phyloP scores from a whole-genome alignment of 257 asterid species.

The Striga asiatica region DNA sequence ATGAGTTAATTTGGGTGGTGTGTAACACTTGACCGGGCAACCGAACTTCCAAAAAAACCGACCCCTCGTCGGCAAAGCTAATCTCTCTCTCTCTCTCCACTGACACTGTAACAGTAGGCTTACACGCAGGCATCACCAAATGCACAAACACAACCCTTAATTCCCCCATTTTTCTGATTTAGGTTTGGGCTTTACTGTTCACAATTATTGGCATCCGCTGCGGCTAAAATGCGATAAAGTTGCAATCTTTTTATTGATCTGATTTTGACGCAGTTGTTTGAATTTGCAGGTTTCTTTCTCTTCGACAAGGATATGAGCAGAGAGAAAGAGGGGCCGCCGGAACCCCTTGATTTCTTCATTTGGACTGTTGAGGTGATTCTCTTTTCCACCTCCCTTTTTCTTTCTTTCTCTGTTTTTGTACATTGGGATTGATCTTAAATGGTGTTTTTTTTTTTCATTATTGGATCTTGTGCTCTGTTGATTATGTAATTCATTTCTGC shows the following conservation, averaged over 20 bases:
- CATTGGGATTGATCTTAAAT: too few relatives aligned
- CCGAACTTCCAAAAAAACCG: too few relatives aligned
- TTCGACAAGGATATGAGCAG: background rate
- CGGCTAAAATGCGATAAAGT: too few relatives aligned
- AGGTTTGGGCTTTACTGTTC: background rate
- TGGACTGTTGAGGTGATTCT: background rate
- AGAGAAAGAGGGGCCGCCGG: background rate
- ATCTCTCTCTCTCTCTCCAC: background rate
- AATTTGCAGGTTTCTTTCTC: background rate
- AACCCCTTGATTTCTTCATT: constrained; percentile 1
- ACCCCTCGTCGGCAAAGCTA: too few relatives aligned
- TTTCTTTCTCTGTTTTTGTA: background rate
- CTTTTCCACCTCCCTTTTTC: background rate
- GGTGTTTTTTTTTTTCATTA: too few relatives aligned
- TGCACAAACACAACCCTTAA: background rate
- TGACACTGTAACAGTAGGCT: background rate
- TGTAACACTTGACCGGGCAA: too few relatives aligned
- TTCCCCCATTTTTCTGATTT: background rate
- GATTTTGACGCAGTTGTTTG: background rate
- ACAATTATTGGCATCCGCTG: background rate
- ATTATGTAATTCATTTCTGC: too few relatives aligned
- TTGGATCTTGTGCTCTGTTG: too few relatives aligned
- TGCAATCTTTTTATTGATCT: too few relatives aligned
- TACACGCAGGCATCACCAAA: background rate
- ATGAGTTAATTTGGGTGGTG: too few relatives aligned